Evolutionary conservation across 495 filamentous ascomycete species (phyloP), one percentile per base, ranked within the genome.

Genomic region (Aspergillus asperescens): DNA sequence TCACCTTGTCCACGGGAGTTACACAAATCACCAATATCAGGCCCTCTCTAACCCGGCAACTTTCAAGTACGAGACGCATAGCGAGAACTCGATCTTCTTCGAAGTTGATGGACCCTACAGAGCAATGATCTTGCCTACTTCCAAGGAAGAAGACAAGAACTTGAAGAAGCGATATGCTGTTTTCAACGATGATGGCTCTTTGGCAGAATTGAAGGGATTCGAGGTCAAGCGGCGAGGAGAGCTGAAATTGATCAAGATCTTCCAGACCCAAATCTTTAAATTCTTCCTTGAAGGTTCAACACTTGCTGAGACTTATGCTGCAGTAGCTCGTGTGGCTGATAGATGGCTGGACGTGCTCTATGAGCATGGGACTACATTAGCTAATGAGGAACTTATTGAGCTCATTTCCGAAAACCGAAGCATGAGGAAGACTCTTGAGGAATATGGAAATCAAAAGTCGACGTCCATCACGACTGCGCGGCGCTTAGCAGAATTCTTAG

Each of bases 141-240:
- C 90, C 0, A 96, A 98, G 62, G 93, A 99, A 66, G 93, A 96
- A 68, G 89, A 96, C 72, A 97, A 95, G 76, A 99, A 99, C 67
- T 76, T 99, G 79, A 99, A 99, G 74, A 99, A 99, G 68, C 82
- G 93, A 62, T 99, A 99, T 63, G 93, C 93, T 27, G 93, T 99
- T 10, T 99, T 99, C 77, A 97, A 99, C 59, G 87, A 97, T 57
- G 94, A 99, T 62, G 93, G 93, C 25, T 94, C 82, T 60, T 72
- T 99, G 19, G 93, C 93, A n/a, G 93, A 99, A 66, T 66, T 99
- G 60, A 99, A 99, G 66, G 93, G 93, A 8, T 99, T 99, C 59
- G 93, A 99, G 60, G 82, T 99, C 57, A 99, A 99, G 77, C 86
- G 93, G 61, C 81, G 93, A 83, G 93, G 93, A 75, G 93, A 99